Evolutionary conservation across 495 filamentous ascomycete genomes (phyloP), one percentile per base, ranked within the genome.

Genomic region (Cudoniella acicularis): DNA sequence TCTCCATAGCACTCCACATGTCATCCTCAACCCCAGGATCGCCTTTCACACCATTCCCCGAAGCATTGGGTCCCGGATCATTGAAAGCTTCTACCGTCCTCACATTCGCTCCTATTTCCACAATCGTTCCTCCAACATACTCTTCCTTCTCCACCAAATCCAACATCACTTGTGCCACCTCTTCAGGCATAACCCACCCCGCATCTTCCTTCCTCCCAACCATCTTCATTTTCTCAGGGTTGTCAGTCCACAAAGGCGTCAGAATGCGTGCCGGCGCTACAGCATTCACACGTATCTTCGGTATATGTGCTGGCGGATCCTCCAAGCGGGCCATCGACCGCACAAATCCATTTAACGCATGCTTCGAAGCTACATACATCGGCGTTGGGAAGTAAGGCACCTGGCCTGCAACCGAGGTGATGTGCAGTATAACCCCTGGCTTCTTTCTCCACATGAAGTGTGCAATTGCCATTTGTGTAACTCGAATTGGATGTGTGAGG

Each of bases 211-310:
- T 25, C 21, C 51, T 51, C 47, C 52, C 49, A 6, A 64, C 51
- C 67, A 85, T 77, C 57, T 73, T 73, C 53, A 85, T 17, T 65
- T 90, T 89, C 67, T 88, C 85, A 13, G 85, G 83, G 61, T 87
- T 73, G 0, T 88, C 84, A 0, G 80, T 84, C 85, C 85, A 90
- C 2, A 90, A 66, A 24, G 87, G 82, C 1, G 86, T 89, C 63
- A 83, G 83, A 61, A 88, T 83, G 0, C 87, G 67, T 2, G 84
- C 87, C 0, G 87, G 86, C 26, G 86, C 84, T 0, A 89, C 85
- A 1, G 79, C 85, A 30, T 80, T 85, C 18, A 89, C 83, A 1
- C 83, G 66, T 56, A 90, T 83, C 1, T 83, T 84, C 23, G 83
- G 68, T 1, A 60, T 79, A 10, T 70, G 62, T 1, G 70, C 75